Percentiles rank a stretch among this genome's conserved stretches.
phyloP scores from a whole-genome alignment of 768 basidiomycete genomes.

The Lactarius tabidus region DNA sequence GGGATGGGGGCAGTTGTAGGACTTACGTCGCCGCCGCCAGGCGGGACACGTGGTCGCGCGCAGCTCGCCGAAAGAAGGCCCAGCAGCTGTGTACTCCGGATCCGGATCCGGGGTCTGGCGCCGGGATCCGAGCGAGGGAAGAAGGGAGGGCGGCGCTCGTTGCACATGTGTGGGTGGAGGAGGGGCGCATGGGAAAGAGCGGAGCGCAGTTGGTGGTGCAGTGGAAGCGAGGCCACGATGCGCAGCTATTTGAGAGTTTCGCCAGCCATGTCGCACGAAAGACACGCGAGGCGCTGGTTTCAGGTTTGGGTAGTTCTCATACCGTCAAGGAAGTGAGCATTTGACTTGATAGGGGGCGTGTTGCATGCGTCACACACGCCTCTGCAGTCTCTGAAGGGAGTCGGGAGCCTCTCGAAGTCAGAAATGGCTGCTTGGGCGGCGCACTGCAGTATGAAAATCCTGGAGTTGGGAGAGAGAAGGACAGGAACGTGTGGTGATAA shows the following conservation, averaged over 20 bases:
- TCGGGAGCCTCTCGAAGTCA: no score
- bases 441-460: no score
- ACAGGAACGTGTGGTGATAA: no score
- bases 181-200: not conserved
- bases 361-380: no score
- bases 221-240: conserved; percentile 61
- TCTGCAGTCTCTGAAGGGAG: no score
- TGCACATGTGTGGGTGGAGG: conserved; percentile 30
- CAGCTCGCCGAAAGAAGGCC: conserved; percentile 47
- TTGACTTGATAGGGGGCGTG: not conserved
- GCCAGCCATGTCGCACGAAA: conserved; percentile 60
- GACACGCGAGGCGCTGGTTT: conserved; percentile 28
- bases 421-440: no score
- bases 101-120: not conserved
- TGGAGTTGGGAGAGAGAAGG: no score
- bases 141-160: conserved; percentile 12
- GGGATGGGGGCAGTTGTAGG: not conserved
- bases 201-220: conserved; percentile 41
- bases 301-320: not conserved
- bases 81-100: not conserved
- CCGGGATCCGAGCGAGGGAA: conserved; percentile 6
- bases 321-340: not conserved
- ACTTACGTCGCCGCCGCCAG: conserved; percentile 13
- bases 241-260: conserved; percentile 62
- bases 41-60: conserved; percentile 65